A percentile compares a stretch with the other conserved stretches of the same genome.
Conservation (phyloP, 371 early-diverging fungal genomes). For the Mucor plumbeus region DNA sequence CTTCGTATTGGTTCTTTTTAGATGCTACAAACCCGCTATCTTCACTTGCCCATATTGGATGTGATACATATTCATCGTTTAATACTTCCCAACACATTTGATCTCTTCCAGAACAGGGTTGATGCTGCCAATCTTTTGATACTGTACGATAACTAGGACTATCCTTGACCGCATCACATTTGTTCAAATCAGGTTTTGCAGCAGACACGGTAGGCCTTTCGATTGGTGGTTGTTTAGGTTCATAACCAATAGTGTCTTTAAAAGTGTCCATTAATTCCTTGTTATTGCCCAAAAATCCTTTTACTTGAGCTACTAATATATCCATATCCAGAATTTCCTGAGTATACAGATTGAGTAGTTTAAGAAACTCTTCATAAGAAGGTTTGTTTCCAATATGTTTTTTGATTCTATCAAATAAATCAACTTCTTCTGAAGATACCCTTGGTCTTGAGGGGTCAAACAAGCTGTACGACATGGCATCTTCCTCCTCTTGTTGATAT, state of each 20-base stretch:
- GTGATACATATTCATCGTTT: slow-evolving; percentile 92
- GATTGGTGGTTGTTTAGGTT: slow-evolving; percentile 55
- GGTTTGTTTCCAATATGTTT: slow-evolving; percentile 76
- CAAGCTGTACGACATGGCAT: not conserved
- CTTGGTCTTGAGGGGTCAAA: slow-evolving; percentile 49
- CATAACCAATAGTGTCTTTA: slow-evolving; percentile 89
- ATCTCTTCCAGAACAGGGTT: slow-evolving; percentile 85
- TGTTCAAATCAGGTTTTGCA: slow-evolving; percentile 61
- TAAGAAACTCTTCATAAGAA: slow-evolving; percentile 94
- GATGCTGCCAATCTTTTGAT: slow-evolving; percentile 59
- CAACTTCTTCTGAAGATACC: slow-evolving; percentile 74
- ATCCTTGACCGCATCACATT: slow-evolving; percentile 28
- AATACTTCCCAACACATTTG: slow-evolving; percentile 89
- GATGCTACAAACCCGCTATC: slow-evolving; percentile 90
- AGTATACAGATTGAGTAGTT: slow-evolving; percentile 91
- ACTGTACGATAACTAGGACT: slow-evolving; percentile 75
- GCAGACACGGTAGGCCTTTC: slow-evolving; percentile 31
- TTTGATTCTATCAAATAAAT: slow-evolving; percentile 89
- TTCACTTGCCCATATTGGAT: slow-evolving; percentile 95
- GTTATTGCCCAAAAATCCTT: slow-evolving; percentile 70
- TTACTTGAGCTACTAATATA: slow-evolving; percentile 76
- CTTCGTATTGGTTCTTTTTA: slow-evolving; percentile 93
- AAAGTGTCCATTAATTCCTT: slow-evolving; percentile 88
- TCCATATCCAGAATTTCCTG: slow-evolving; percentile 90
- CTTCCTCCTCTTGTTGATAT: slow-evolving; percentile 15